Evolutionary conservation across 495 filamentous ascomycete species (phyloP).

Genomic region (Tuber umbilicatum): DNA sequence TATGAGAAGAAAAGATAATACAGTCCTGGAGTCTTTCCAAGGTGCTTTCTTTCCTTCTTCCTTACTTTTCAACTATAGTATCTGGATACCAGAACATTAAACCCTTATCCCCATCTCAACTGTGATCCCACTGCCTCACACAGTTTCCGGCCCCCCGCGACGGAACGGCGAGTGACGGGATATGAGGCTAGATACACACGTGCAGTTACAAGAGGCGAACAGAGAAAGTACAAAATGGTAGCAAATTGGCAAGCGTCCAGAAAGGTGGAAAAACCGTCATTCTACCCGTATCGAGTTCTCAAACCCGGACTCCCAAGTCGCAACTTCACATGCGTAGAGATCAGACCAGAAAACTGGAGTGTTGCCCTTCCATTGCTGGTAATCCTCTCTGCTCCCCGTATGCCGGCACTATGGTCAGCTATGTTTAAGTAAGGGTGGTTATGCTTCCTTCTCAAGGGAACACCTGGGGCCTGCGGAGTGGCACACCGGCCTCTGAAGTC

Average conservation of each 20-base stretch:
- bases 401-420: neutral
- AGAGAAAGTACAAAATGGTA: neutral
- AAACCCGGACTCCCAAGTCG: neutral
- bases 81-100: neutral
- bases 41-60: neutral
- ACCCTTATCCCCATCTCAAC: neutral
- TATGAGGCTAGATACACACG: neutral
- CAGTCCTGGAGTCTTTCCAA: neutral
- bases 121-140: neutral
- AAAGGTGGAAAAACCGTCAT: neutral
- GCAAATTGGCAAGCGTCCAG: neutral
- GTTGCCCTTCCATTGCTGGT: conserved; percentile 59
- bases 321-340: neutral
- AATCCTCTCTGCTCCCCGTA: conserved; percentile 60
- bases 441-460: conserved; percentile 56
- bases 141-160: neutral
- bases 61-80: neutral
- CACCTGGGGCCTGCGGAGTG: conserved; percentile 45
- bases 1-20: neutral
- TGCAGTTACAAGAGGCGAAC: neutral
- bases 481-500: neutral
- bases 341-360: conserved; percentile 56
- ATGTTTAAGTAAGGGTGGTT: neutral
- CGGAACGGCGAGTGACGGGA: neutral
- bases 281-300: neutral